These are phyloP conservation scores for Nymphaea colorata DNA, from an alignment of 164 flowering plant genomes.

Conservation along the genomic window DNA sequence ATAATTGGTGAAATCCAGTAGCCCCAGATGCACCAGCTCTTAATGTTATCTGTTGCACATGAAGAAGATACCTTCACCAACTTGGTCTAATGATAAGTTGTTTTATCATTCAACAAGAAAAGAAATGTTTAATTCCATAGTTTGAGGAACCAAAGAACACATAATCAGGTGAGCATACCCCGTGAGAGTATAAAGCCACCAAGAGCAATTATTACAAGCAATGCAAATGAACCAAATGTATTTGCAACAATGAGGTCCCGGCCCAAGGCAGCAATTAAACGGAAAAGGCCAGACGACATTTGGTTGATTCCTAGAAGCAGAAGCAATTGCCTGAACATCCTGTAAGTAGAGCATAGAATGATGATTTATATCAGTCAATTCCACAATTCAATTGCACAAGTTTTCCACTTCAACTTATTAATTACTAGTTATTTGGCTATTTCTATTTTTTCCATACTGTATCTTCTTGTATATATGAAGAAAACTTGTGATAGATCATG, in stretches of 20 bases:
- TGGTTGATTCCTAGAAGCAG: constrained; percentile 5
- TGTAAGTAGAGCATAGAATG: neutral
- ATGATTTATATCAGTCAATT: no score
- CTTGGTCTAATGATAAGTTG: no score
- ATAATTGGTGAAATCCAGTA: constrained; percentile 71
- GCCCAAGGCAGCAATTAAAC: constrained; percentile 8
- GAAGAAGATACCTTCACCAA: neutral
- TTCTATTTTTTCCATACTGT: no score
- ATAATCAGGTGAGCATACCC: constrained; percentile 1
- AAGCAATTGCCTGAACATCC: constrained; percentile 9
- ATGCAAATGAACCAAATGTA: constrained; percentile 8
- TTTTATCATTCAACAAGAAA: neutral
- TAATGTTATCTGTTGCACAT: constrained; percentile 3
- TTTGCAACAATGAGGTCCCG: constrained; percentile 9
- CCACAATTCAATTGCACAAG: no score
- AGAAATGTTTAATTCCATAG: neutral
- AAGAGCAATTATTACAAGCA: constrained; percentile 1
- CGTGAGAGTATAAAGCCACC: constrained; percentile 9
- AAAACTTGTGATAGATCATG: no score
- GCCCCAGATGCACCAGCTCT: constrained; percentile 79
- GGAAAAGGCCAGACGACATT: constrained; percentile 10
- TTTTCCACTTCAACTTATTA: no score
- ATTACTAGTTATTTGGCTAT: no score
- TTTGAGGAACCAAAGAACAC: neutral
- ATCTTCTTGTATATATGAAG: no score